Percentiles rank a stretch among this genome's conserved stretches.
These are phyloP conservation scores for Acanthamoeba lenticulata DNA, from an alignment of 208 protist genomes.

Conservation along the genomic window DNA sequence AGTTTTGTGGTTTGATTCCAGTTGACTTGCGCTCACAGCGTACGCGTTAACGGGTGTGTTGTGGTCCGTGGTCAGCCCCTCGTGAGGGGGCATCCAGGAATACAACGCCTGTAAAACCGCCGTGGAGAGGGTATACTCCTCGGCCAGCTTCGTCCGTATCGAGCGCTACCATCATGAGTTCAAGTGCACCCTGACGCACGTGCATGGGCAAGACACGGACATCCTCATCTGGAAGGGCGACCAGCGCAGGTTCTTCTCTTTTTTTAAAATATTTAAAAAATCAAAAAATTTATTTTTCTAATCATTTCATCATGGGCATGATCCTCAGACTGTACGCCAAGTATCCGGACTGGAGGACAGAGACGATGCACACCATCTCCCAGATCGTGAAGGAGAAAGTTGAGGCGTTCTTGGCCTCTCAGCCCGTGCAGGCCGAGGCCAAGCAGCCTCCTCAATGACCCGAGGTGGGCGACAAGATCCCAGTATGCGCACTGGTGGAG, in stretches of 20 bases:
- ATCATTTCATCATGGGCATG: too few species aligned
- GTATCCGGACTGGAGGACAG: conserved; percentile 18
- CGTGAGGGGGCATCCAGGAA: background rate
- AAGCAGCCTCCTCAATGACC: background rate
- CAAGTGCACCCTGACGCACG: background rate
- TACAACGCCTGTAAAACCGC: conserved; percentile 1
- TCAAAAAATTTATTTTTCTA: too few species aligned
- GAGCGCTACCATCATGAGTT: background rate
- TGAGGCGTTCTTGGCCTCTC: background rate
- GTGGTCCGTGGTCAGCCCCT: background rate
- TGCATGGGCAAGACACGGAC: background rate
- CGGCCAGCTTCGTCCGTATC: background rate
- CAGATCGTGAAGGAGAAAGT: background rate
- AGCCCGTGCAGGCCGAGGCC: background rate
- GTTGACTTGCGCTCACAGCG: background rate
- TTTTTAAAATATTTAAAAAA: background rate
- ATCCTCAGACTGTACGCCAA: conserved; percentile 12
- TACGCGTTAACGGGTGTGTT: background rate
- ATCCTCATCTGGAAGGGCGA: conserved; percentile 6
- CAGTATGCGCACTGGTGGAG: background rate
- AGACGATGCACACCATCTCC: background rate
- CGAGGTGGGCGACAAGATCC: background rate
- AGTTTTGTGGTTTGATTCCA: background rate
- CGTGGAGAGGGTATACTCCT: background rate
- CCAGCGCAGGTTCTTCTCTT: background rate